Evolutionary conservation across 2,329 filamentous ascomycete species (phyloP).

Genomic region (Cordyceps militaris): DNA sequence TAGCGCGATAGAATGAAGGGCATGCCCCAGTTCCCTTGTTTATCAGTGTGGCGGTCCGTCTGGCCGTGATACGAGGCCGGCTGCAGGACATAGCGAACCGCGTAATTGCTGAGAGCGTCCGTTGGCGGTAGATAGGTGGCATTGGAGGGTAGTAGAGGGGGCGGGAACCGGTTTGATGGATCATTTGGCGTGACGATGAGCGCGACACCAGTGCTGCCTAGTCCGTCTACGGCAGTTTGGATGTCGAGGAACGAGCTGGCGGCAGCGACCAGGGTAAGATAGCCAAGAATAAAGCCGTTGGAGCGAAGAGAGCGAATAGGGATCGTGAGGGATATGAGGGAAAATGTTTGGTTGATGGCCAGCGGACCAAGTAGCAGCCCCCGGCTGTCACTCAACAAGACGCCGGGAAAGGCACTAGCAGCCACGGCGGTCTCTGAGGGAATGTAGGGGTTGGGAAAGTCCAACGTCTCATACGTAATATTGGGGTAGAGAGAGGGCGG

Average conservation of each 20-base stretch:
- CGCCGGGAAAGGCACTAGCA: conserved; percentile 43
- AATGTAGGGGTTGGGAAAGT: conserved; percentile 32
- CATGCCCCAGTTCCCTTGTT: conserved; percentile 33
- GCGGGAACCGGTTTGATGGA: conserved; percentile 57
- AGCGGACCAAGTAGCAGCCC: conserved; percentile 73
- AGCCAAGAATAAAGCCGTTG: conserved; percentile 62
- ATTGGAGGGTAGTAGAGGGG: conserved; percentile 38
- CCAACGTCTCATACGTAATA: conserved; percentile 54
- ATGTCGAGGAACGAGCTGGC: conserved; percentile 57
- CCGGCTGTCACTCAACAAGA: conserved; percentile 41
- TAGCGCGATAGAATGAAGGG: conserved; percentile 56
- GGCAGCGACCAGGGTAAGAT: conserved; percentile 73
- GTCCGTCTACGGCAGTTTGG: conserved; percentile 56
- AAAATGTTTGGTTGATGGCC: conserved; percentile 63
- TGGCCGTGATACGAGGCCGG: conserved; percentile 36
- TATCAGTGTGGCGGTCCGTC: conserved; percentile 38
- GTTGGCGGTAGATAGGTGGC: conserved; percentile 33
- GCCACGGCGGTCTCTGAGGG: conserved; percentile 35
- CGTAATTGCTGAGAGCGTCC: conserved; percentile 33
- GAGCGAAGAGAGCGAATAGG: conserved; percentile 65
- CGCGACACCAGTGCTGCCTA: conserved; percentile 63
- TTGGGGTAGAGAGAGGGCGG: conserved; percentile 71
- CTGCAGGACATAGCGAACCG: conserved; percentile 55
- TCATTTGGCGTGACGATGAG: conserved; percentile 63
- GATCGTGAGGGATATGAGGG: conserved; percentile 72